Evolutionary conservation across 2,329 filamentous ascomycete genomes (phyloP), one percentile per base, ranked within the genome.

Genomic region (Microcera coccophila): DNA sequence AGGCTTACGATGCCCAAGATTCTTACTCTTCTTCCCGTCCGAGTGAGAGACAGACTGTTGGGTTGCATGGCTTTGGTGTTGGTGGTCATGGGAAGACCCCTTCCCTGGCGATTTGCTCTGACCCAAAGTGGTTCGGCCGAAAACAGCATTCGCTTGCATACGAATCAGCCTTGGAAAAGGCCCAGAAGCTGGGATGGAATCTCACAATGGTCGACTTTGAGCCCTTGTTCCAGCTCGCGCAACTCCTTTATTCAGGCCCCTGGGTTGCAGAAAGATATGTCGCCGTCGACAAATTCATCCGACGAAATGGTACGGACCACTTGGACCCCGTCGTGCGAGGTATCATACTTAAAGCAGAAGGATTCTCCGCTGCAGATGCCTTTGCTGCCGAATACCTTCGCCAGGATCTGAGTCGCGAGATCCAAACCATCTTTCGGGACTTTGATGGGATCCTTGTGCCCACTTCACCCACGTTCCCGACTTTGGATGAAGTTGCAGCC

Each of bases 181-280:
- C 71, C 4, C 53, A 47, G 21, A 39, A 61, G 2, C 58, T 70
- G 1, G 73, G 72, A 1, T 74, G 73, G 38, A 57, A 55, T 0
- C 58, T 75, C 8, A 53, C 63, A 21, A 60, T 69, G 2, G 59
- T 72, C 18, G 71, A 78, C 50, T 80, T 76, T 59, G 51, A 61
- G 1, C 58, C 65, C 2, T 74, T 81, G 29, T 71, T 78, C 41
- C 67, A 70, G 38, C 76, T 75, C 4, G 76, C 73, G 3, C 63
- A 71, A 38, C 64, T 82, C 2, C 62, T 81, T 0, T 82, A 82
- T 53, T 71, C 75, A 17, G 77, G 77, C 0, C 73, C 76, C 0
- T 75, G 80, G 58, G 74, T 82, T 2, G 74, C 71, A 2, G 78
- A 82, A 54, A 69, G 78, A 14, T 75, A 79, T 45, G 72, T 73